Evolutionary conservation across 2,329 filamentous ascomycete species (phyloP), one percentile per base, ranked within the genome.

Genomic region (Nothopassalora personata): DNA sequence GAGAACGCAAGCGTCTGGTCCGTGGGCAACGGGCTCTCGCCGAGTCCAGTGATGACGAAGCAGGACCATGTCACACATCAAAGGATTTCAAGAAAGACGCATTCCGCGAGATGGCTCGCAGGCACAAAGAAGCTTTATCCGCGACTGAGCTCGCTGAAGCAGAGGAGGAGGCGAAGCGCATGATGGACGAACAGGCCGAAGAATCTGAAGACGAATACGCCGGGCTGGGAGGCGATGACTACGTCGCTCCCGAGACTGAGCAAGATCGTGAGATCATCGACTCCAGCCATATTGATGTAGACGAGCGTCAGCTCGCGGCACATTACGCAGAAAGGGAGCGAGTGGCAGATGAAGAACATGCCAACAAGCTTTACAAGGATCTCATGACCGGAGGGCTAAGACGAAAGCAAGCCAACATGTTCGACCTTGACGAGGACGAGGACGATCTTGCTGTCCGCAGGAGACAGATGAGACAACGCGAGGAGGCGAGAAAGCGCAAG

Each of bases 141-240:
- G 66, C 64, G 23, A 66, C 66, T 15, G 71, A 72, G 49, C 64
- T 64, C 5, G 75, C 81, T 68, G 82, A 83, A 67, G 83, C 83
- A 67, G 79, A 81, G 54, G 96, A 91, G 67, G 83, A 96, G 75
- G 90, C 88, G 74, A 92, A 91, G 74, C 92, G 88, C 72, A 89
- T 96, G 82, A 81, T 99, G 39, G 85, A 97, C 65, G 94, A 97
- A 66, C 91, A 96, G 71, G 93, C 94, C 61, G 90, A 96, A 68
- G 94, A 99, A 75, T 99, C 94, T 0, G 95, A 99, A 71, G 94
- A 99, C 72, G 94, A 99, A 74, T 99, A 97, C 72, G 93, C 92
- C 43, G 94, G 94, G 4, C 80, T 99, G 9, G 94, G 94, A 66
- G 94, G 94, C 63, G 93, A 97, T 66, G 90, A 93, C 64, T 87